Percentiles rank a stretch among this genome's conserved stretches.
Conservation (phyloP, 345 rosid genomes). For the Camelina laxa region DNA sequence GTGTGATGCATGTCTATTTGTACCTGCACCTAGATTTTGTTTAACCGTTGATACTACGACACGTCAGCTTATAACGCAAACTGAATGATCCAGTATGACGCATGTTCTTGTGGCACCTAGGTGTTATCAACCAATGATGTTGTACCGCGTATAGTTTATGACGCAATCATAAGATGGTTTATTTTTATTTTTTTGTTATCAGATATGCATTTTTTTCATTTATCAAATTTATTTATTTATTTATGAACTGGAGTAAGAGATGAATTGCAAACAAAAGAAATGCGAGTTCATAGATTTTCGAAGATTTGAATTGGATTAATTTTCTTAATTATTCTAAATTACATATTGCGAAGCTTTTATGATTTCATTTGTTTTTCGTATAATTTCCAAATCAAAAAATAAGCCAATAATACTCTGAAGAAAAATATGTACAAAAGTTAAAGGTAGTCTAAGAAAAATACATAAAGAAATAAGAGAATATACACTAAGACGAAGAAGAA, state of each 20-base stretch:
- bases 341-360: no score
- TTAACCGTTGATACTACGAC: background rate
- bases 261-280: no score
- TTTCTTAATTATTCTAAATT: no score
- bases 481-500: slow-evolving; percentile 22
- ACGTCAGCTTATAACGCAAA: background rate
- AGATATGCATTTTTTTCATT: no score
- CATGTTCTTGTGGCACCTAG: slow-evolving; percentile 5
- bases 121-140: background rate
- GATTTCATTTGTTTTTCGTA: no score
- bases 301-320: no score
- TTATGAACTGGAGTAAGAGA: no score
- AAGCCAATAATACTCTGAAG: background rate
- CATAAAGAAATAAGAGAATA: slow-evolving; percentile 29
- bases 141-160: background rate
- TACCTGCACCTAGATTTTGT: background rate
- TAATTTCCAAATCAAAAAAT: background rate
- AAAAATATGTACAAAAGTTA: slow-evolving; percentile 23
- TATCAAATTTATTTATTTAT: no score
- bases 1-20: slow-evolving; percentile 11
- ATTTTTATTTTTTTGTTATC: no score
- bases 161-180: background rate
- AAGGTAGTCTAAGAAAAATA: slow-evolving; percentile 28
- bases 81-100: background rate
- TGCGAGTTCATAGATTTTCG: no score